Percentiles rank a stretch among this genome's conserved stretches.
These are phyloP conservation scores for Trametes villosa DNA, from an alignment of 768 basidiomycete species.

Conservation along the genomic window DNA sequence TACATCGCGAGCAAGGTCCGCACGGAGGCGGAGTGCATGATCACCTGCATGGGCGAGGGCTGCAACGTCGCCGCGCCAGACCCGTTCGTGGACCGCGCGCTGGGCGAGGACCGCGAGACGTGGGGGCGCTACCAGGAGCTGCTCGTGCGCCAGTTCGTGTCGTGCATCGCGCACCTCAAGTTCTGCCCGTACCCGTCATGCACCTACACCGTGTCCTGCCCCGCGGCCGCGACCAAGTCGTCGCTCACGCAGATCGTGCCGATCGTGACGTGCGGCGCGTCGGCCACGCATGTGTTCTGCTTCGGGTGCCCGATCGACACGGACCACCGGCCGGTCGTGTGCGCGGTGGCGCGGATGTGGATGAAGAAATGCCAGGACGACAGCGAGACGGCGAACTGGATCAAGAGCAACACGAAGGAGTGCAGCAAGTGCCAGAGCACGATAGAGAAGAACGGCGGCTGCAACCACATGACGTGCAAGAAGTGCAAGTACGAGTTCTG, in stretches of 20 bases:
- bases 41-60: conserved; percentile 82
- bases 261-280: conserved; percentile 82
- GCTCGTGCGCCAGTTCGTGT: conserved; percentile 88
- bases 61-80: conserved; percentile 72
- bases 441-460: conserved; percentile 99
- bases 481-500: conserved; percentile 99
- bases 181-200: conserved; percentile 97
- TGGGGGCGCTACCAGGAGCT: conserved; percentile 84
- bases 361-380: conserved; percentile 97
- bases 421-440: conserved; percentile 95
- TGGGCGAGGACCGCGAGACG: conserved; percentile 58
- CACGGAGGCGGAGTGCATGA: conserved; percentile 74
- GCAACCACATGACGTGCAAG: conserved; percentile 99
- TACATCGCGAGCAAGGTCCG: conserved; percentile 82
- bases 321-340: conserved; percentile 93
- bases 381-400: conserved; percentile 99
- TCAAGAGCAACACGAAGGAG: conserved; percentile 99
- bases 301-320: conserved; percentile 90
- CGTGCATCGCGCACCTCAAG: conserved; percentile 78
- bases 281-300: conserved; percentile 78
- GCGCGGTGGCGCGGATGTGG: conserved; percentile 90
- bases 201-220: conserved; percentile 92
- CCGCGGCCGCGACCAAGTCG: conserved; percentile 74
- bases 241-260: conserved; percentile 83
- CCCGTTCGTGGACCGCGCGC: conserved; percentile 57